Evolutionary conservation across 2,329 filamentous ascomycete species (phyloP), one percentile per base, ranked within the genome.

Genomic region (Fusarium kyushuense): DNA sequence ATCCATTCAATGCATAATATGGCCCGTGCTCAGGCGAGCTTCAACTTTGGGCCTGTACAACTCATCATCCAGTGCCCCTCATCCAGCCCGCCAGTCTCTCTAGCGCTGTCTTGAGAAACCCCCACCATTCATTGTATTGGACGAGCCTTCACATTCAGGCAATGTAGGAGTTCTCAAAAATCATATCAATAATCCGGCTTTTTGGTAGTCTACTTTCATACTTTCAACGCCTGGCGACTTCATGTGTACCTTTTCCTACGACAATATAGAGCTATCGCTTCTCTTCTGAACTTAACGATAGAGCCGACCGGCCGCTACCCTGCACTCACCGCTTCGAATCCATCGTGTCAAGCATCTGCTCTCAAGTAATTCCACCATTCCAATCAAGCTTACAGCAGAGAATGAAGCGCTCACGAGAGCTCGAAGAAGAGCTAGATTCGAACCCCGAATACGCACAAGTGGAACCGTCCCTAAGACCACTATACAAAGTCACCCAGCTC

Each of bases 341-440:
- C 40, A 64, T 53, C 13, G 17, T 27, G 23, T 38, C 48, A 57
- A 47, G 49, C 46, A 53, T 54, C 58, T 65, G 52, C 54, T 74
- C 49, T 49, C 51, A 70, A 72, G 70, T 75, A 74, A 70, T 71
- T 75, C 67, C 60, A 69, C 68, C 65, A 52, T 53, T 70, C 70
- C 71, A 72, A 63, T 53, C 63, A 67, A 75, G 68, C 73, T 76
- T 73, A 75, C 74, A 65, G 59, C 71, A 71, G 62, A 80, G 77
- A 76, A 89, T 89, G 87, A 89, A 89, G 83, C 87, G 87, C 81
- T 85, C 85, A 85, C 86, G 86, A 80, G 85, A 87, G 81, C 80
- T 81, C 72, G 84, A 86, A 77, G 83, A 86, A 75, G 79, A 81
- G 70, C 64, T 76, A 77, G 76, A 79, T 69, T 67, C 71, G 58